phyloP scores from a whole-genome alignment of 2,329 filamentous ascomycete species.

The Paramyrothecium roridum region DNA sequence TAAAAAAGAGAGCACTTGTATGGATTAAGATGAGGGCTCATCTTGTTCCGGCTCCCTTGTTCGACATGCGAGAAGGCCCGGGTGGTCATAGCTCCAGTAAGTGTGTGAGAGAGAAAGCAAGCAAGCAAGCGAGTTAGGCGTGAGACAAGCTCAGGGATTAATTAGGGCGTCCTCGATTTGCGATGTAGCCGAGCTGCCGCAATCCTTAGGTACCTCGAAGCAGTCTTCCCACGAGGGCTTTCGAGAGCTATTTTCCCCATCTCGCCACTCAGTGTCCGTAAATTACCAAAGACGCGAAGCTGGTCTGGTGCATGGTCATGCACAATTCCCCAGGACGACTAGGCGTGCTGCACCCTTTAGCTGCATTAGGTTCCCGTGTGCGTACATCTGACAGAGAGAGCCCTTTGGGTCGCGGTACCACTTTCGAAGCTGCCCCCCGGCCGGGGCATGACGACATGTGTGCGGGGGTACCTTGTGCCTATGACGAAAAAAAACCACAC shows the following conservation, averaged over 20 bases:
- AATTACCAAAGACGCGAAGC: too few relatives aligned
- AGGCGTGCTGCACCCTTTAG: neutral
- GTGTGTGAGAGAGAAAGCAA: too few relatives aligned
- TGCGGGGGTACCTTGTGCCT: neutral
- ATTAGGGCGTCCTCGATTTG: neutral
- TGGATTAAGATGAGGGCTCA: neutral
- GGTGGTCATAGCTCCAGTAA: neutral
- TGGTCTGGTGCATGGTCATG: neutral
- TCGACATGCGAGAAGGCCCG: neutral
- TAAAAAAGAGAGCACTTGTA: neutral
- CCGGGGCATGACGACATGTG: neutral
- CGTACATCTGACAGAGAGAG: neutral
- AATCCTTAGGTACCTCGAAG: too few relatives aligned
- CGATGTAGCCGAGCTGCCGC: too few relatives aligned
- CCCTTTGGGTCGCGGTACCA: too few relatives aligned
- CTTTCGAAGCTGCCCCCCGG: neutral
- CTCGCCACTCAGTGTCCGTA: too few relatives aligned
- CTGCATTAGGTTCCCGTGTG: neutral
- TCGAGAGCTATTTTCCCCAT: too few relatives aligned
- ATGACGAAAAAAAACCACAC: neutral
- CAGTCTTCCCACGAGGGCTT: too few relatives aligned
- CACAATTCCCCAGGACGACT: neutral
- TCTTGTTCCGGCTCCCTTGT: neutral
- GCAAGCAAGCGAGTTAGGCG: neutral
- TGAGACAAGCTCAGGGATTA: neutral